Conservation (phyloP, 805 yeast species). For the Candida arabinofermentans region DNA sequence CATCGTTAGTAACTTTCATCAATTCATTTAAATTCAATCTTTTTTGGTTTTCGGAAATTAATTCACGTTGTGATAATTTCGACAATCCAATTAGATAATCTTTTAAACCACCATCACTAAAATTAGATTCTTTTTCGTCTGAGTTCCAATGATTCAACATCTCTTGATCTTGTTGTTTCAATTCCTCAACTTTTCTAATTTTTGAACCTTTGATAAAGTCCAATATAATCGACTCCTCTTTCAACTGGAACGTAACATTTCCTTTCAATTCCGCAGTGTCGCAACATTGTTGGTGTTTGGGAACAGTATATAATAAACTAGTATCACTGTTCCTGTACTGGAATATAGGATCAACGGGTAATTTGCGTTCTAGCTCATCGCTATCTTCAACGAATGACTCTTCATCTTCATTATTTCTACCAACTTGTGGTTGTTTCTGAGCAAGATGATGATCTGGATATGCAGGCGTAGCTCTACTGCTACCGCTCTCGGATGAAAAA, state of each 20-base stretch:
- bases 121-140: too few relatives aligned
- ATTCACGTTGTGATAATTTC: slow-evolving; percentile 30
- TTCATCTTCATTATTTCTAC: slow-evolving; percentile 30
- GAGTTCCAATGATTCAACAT: slow-evolving; percentile 31
- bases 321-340: slow-evolving; percentile 29
- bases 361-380: slow-evolving; percentile 19
- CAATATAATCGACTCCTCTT: slow-evolving; percentile 62
- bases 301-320: slow-evolving; percentile 29
- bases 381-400: slow-evolving; percentile 12
- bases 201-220: slow-evolving; percentile 62
- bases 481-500: not conserved
- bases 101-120: too few relatives aligned
- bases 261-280: slow-evolving; percentile 11
- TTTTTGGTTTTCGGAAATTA: slow-evolving; percentile 27
- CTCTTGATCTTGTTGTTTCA: slow-evolving; percentile 31
- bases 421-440: not conserved
- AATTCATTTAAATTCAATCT: slow-evolving; percentile 45
- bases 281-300: slow-evolving; percentile 23
- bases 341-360: slow-evolving; percentile 35
- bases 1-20: slow-evolving; percentile 35
- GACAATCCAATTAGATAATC: slow-evolving; percentile 32
- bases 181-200: slow-evolving; percentile 30
- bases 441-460: too few relatives aligned
- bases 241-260: slow-evolving; percentile 53
- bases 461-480: not conserved